Evolutionary conservation across 1,284 basidiomycete genomes (phyloP).

Genomic region (Leucoagaricus sp.): DNA sequence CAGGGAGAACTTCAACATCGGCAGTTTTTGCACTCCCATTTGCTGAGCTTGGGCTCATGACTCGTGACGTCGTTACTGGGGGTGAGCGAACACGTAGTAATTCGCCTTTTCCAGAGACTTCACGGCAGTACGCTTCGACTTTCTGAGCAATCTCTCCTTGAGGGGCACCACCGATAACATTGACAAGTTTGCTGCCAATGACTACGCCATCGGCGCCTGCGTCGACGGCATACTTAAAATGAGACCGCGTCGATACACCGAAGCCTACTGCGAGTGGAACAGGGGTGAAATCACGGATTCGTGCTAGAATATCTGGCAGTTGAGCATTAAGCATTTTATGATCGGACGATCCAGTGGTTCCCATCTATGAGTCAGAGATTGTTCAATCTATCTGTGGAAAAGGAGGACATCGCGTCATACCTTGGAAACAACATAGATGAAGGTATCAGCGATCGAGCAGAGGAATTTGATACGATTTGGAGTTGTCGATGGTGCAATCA

Average conservation of each 20-base stretch:
- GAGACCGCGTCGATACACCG: conserved; percentile 90
- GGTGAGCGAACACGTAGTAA: conserved; percentile 34
- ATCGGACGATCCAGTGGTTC: conserved; percentile 92
- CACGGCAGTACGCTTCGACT: conserved; percentile 77
- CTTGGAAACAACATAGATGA: conserved; percentile 97
- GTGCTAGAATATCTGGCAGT: conserved; percentile 78
- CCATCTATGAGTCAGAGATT: conserved; percentile 70
- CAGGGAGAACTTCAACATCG: conserved; percentile 53
- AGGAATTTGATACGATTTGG: conserved; percentile 89
- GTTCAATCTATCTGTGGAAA: neutral
- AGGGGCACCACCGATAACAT: conserved; percentile 73
- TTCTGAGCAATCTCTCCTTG: conserved; percentile 52
- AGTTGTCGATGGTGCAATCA: conserved; percentile 94
- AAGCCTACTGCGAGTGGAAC: conserved; percentile 96
- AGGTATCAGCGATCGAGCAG: conserved; percentile 91
- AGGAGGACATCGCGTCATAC: conserved; percentile 41
- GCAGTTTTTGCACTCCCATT: conserved; percentile 27
- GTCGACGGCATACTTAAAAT: conserved; percentile 84
- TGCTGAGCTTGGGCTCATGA: conserved; percentile 30
- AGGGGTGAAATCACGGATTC: conserved; percentile 71
- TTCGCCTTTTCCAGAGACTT: conserved; percentile 66
- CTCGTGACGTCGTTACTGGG: conserved; percentile 13
- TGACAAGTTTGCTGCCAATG: conserved; percentile 86
- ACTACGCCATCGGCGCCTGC: conserved; percentile 96
- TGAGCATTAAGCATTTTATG: conserved; percentile 70